Evolutionary conservation across 2,329 filamentous ascomycete species (phyloP).

Genomic region (Aureobasidium leucospermi): DNA sequence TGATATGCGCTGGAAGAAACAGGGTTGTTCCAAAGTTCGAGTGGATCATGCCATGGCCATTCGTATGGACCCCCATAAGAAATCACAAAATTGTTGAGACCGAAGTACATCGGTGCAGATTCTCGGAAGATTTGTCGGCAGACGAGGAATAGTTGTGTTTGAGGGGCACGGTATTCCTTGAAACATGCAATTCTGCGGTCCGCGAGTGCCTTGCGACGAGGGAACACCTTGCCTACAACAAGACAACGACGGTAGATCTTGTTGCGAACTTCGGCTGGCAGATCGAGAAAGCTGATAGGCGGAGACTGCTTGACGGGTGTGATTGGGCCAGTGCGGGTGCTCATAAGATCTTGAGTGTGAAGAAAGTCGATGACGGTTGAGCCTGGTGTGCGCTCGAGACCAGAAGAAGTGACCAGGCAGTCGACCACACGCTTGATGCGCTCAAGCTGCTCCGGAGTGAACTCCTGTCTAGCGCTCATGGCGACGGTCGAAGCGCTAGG

Average conservation of each 20-base stretch:
- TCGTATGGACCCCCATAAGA: not conserved
- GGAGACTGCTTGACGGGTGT: not conserved
- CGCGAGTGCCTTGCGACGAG: not conserved
- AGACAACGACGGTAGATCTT: not conserved
- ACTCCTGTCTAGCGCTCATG: not conserved
- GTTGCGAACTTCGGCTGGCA: not conserved
- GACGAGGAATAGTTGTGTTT: not conserved
- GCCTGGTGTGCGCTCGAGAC: not conserved
- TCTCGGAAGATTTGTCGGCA: not conserved
- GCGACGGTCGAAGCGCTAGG: not conserved
- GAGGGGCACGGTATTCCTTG: not conserved
- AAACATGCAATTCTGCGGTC: not conserved
- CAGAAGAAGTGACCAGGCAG: not conserved
- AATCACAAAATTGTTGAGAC: not conserved
- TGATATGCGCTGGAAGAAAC: too few species aligned
- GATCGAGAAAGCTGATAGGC: not conserved
- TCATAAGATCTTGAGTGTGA: not conserved
- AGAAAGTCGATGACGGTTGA: not conserved
- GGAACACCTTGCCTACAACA: not conserved
- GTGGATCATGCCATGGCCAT: too few species aligned
- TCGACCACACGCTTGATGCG: not conserved
- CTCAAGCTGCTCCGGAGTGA: not conserved
- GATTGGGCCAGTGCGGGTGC: not conserved
- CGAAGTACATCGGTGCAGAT: not conserved
- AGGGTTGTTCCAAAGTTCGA: too few species aligned